Evolutionary conservation across 2,329 filamentous ascomycete genomes (phyloP).

Genomic region (Aspergillus pseudoterreus): DNA sequence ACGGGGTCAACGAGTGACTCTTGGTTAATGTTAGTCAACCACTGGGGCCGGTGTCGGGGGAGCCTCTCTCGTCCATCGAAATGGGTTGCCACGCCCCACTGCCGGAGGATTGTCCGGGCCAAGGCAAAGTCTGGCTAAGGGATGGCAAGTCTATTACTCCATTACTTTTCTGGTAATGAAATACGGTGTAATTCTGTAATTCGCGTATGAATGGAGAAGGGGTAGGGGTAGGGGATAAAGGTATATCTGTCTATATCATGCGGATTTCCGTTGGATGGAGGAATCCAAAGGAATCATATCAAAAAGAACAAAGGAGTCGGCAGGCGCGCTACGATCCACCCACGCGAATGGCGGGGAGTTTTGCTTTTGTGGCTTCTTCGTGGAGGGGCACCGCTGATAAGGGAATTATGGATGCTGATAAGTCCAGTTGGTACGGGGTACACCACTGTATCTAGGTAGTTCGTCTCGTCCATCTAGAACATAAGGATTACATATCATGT

Average conservation of each 20-base stretch:
- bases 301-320: constrained; percentile 10
- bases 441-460: background rate
- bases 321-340: constrained; percentile 20
- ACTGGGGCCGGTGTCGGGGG: constrained; percentile 23
- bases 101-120: constrained; percentile 1
- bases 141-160: too few relatives aligned
- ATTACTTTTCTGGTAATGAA: background rate
- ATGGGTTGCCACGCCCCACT: constrained; percentile 33
- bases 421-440: background rate
- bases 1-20: constrained; percentile 2
- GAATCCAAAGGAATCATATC: background rate
- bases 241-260: too few relatives aligned
- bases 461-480: background rate
- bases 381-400: constrained; percentile 20
- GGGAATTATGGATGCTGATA: constrained; percentile 12
- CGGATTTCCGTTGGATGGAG: background rate
- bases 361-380: background rate
- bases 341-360: constrained; percentile 21
- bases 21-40: constrained; percentile 9
- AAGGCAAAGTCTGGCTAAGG: too few relatives aligned
- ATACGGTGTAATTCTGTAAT: background rate
- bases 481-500: background rate
- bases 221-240: background rate
- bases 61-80: constrained; percentile 20
- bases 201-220: constrained; percentile 1